These are phyloP conservation scores for Pythium vanterpoolii DNA, from an alignment of 352 stramenopile genomes.

Conservation along the genomic window DNA sequence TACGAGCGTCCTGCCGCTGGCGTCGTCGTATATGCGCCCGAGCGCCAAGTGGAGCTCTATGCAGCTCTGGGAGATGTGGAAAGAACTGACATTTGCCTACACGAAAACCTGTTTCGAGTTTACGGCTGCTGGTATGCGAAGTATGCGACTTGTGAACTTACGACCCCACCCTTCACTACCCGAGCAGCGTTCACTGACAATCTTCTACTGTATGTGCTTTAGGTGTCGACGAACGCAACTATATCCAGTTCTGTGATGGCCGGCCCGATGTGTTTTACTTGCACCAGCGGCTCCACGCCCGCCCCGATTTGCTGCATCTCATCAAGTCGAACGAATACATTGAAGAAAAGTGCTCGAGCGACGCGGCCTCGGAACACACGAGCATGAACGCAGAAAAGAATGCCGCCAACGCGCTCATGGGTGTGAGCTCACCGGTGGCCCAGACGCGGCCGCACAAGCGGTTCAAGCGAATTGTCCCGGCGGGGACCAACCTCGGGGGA, in stretches of 20 bases:
- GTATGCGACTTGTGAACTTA: slow-evolving; percentile 31
- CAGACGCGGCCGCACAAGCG: slow-evolving; percentile 46
- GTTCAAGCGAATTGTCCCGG: slow-evolving; percentile 53
- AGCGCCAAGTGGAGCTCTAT: slow-evolving; percentile 65
- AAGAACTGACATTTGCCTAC: slow-evolving; percentile 77
- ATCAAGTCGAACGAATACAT: slow-evolving; percentile 86
- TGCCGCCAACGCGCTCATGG: slow-evolving; percentile 24
- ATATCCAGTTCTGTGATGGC: slow-evolving; percentile 76
- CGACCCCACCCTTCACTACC: neutral
- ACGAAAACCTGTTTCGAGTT: slow-evolving; percentile 84
- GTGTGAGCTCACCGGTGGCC: slow-evolving; percentile 30
- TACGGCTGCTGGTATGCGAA: slow-evolving; percentile 81
- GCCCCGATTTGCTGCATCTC: slow-evolving; percentile 67
- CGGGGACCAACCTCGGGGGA: neutral
- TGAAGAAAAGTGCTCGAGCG: slow-evolving; percentile 67
- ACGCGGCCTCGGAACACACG: slow-evolving; percentile 31
- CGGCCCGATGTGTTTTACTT: slow-evolving; percentile 78
- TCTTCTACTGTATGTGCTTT: too few species aligned
- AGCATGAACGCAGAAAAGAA: slow-evolving; percentile 20
- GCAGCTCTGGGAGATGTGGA: slow-evolving; percentile 84
- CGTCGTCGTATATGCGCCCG: slow-evolving; percentile 15
- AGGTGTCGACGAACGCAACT: slow-evolving; percentile 76
- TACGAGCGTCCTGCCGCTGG: neutral
- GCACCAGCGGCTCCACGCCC: slow-evolving; percentile 69
- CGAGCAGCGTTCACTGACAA: too few species aligned